Base-by-base conservation (phyloP, 2,329 filamentous ascomycete genomes). In the Aspergillus puulaauensis region DNA sequence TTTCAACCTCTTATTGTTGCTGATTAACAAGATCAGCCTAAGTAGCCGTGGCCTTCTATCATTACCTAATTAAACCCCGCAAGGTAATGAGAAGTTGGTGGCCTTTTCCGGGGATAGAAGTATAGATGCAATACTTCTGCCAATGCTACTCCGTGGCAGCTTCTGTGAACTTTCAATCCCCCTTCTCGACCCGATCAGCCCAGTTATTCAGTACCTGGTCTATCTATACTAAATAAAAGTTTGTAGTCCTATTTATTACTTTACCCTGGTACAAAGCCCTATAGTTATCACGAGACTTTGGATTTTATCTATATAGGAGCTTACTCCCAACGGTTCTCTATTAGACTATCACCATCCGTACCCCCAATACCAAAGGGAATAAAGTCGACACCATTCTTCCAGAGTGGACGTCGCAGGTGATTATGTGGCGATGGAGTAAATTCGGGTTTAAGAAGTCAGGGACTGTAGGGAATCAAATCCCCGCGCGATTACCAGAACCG, bases 81-180 rank as follows among this genome's bases (percentile, higher is more conserved):
- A 21, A 21, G 21, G 21, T 21, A 21, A 21, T n/a, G 21, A 21
- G 21, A 21, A 21, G 21, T 21, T 21, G 21, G 21, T 4, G 1
- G 21, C 4, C 21, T 4, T 19, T 21, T 21, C 21, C 1, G 21
- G 21, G 21, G 21, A 21, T 1, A 1, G 21, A 21, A 21, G 3
- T 21, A 21, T 21, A 21, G 21, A 21, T 19, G 19, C 51, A 58
- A 61, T 66, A 68, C 54, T 63, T 61, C 39, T 53, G 53, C 61
- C 59, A 68, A 63, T 61, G 59, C 33, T 59, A 61, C 55, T 61
- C 54, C 9, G 64, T 69, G 58, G 70, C 67, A 11, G 68, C 68
- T 37, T 70, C 68, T 44, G 56, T 61, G 27, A 68, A 70, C 41
- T 69, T 70, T 68, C 62, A 63, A 70, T 69, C 15, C 67, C 68